A percentile compares a stretch with the other conserved stretches of the same genome.
phyloP scores from a whole-genome alignment of 768 basidiomycete genomes.

The Boletus pseudopeckii region DNA sequence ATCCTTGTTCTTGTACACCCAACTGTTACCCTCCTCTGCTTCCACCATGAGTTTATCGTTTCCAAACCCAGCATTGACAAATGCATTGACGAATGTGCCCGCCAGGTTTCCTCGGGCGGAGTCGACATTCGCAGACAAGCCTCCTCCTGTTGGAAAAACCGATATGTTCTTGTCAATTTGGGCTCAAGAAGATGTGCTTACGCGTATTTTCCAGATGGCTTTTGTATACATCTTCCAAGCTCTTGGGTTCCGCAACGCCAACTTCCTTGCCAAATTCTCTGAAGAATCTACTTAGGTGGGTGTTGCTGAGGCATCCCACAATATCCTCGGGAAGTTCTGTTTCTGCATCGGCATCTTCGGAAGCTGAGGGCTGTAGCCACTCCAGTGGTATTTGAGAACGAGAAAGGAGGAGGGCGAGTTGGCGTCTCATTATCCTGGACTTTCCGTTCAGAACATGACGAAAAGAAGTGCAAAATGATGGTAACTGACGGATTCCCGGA shows the following conservation, averaged over 20 bases:
- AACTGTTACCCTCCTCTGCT: conserved; percentile 93
- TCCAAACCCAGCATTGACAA: conserved; percentile 97
- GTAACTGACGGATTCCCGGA: conserved; percentile 79
- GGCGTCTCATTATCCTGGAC: conserved; percentile 81
- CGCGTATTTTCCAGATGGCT: conserved; percentile 89
- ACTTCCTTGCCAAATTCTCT: conserved; percentile 91
- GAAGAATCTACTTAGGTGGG: conserved; percentile 80
- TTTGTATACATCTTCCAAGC: conserved; percentile 96
- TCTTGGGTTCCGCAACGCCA: conserved; percentile 84
- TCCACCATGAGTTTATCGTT: conserved; percentile 99
- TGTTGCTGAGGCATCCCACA: conserved; percentile 81
- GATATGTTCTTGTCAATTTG: not conserved
- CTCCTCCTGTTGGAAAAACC: conserved; percentile 44
- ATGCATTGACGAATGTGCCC: conserved; percentile 97
- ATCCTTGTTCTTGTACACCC: conserved; percentile 99
- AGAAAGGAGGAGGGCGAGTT: conserved; percentile 91
- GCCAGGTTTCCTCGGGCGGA: conserved; percentile 94
- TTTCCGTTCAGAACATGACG: not conserved
- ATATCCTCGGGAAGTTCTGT: conserved; percentile 79
- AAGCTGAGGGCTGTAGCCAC: conserved; percentile 68
- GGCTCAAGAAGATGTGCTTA: conserved; percentile 31
- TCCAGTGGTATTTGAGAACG: conserved; percentile 88
- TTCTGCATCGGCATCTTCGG: conserved; percentile 50
- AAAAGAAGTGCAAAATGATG: not conserved
- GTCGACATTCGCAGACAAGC: conserved; percentile 75